Conservation (phyloP, 2,329 filamentous ascomycete genomes). For the Aspergillus niger region DNA sequence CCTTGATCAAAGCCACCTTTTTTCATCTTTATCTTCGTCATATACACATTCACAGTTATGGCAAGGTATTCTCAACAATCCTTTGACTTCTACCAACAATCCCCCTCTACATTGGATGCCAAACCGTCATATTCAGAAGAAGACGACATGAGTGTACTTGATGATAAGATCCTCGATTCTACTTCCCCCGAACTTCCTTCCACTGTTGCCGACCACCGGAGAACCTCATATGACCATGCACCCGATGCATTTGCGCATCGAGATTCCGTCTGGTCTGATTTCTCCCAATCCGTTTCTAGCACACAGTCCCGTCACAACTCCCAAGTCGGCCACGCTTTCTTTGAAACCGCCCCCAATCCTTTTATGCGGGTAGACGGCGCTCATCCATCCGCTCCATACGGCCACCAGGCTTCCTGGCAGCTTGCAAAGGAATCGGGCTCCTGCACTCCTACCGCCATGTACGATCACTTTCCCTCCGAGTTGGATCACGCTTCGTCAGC, state of each 20-base stretch:
- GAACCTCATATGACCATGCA: constrained; percentile 50
- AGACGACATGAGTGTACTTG: constrained; percentile 56
- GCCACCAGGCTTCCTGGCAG: constrained; percentile 61
- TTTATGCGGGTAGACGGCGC: constrained; percentile 64
- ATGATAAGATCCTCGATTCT: constrained; percentile 55
- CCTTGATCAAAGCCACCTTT: constrained; percentile 9
- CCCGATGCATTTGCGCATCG: constrained; percentile 56
- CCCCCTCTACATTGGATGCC: constrained; percentile 46
- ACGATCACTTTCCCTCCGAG: constrained; percentile 63
- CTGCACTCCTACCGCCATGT: constrained; percentile 72
- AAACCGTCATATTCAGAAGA: constrained; percentile 47
- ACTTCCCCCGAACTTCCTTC: constrained; percentile 53
- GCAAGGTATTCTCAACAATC: constrained; percentile 48
- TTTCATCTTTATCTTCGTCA: constrained; percentile 16
- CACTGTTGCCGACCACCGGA: constrained; percentile 46
- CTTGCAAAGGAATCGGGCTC: constrained; percentile 67
- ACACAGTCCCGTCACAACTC: constrained; percentile 44
- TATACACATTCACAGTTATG: constrained; percentile 37
- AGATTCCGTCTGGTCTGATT: constrained; percentile 55
- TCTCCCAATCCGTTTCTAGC: constrained; percentile 45
- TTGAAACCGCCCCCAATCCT: constrained; percentile 55
- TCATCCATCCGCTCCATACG: constrained; percentile 46
- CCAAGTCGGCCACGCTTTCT: constrained; percentile 50
- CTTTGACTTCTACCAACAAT: constrained; percentile 48
- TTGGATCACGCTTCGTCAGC: constrained; percentile 50